Percentiles rank a stretch among this genome's conserved stretches.
phyloP scores from a whole-genome alignment of 2,329 filamentous ascomycete species.

The Fusarium drepaniforme region DNA sequence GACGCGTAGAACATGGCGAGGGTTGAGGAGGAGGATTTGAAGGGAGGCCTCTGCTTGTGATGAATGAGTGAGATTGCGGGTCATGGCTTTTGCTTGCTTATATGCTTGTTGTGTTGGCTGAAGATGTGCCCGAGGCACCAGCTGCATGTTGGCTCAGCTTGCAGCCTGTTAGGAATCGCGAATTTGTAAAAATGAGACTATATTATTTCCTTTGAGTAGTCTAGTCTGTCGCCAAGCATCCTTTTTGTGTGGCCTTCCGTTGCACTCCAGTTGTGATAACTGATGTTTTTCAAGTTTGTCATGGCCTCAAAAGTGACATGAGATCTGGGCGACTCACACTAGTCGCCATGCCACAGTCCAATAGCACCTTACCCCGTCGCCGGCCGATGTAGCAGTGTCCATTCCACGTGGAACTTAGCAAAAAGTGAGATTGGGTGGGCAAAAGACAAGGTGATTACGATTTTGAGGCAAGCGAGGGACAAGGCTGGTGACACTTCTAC shows the following conservation, averaged over 20 bases:
- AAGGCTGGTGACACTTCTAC: not conserved
- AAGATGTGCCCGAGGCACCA: not conserved
- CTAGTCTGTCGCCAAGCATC: not conserved
- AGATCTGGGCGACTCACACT: not conserved
- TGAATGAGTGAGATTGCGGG: not conserved
- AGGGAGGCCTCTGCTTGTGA: not conserved
- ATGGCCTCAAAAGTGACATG: not conserved
- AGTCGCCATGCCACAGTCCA: not conserved
- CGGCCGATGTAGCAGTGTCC: fast-evolving
- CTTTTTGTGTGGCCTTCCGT: not conserved
- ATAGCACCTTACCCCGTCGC: not conserved
- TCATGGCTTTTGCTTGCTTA: not conserved
- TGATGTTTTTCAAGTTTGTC: not conserved
- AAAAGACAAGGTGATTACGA: not conserved
- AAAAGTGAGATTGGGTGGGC: not conserved
- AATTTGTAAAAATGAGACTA: not conserved
- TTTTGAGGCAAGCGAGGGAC: not conserved
- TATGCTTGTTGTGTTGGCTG: not conserved
- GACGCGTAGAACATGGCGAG: not conserved
- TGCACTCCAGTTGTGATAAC: not conserved
- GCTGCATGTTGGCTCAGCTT: not conserved
- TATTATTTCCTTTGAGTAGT: not conserved
- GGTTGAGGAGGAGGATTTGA: not conserved
- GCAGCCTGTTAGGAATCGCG: not conserved
- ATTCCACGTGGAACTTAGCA: not conserved